Base-by-base conservation (phyloP, 1,284 basidiomycete species). In the Peniophora sp. region DNA sequence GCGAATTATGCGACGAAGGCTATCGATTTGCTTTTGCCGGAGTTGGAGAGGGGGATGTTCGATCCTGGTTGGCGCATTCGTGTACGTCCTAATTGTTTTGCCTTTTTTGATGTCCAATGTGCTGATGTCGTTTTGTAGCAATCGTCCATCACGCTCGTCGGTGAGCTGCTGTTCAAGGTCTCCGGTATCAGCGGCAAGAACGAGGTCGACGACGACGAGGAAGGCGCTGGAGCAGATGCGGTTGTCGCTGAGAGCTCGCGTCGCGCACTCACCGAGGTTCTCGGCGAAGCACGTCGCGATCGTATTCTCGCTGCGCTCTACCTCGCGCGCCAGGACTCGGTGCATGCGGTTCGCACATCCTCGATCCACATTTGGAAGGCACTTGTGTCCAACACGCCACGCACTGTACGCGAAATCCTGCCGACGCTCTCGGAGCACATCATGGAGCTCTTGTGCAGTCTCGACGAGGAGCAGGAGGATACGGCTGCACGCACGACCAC, bases 291-390 rank as follows among this genome's bases (percentile, higher is more conserved):
- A 59, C 82, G 94, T 51, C 79, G 95, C 49, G 92, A 98, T 67
- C 82, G 91, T 25, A 92, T 99, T 44, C 73, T 99, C 43, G 87
- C 94, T 2, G 90, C 90, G 1, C 70, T 99, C 53, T 99, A 96
- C 68, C 79, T 99, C 58, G 87, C 95, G 52, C 85, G 95, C 52
- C 97, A 99, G 69, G 97, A 99, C 67, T 79, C 92, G 23, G 91
- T 97, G 59, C 85, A 83, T 47, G 80, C 86, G 44, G 95, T 99
- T 36, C 84, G 97, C 45, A 89, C 94, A 67, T 84, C 92, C 2
- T 92, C 96, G 0, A 83, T 96, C 51, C 93, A 96, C 57, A 97
- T 98, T 57, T 99, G 97, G 97, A 99, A 99, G 70, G 95, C 92
- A 1, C 75, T 99, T 56, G 95, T 99, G 23, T 83, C 92, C 68